A percentile compares a stretch with the other conserved stretches of the same genome.
Evolutionary conservation across 2,329 filamentous ascomycete genomes (phyloP).

Genomic region (Zopfia rhizophila): DNA sequence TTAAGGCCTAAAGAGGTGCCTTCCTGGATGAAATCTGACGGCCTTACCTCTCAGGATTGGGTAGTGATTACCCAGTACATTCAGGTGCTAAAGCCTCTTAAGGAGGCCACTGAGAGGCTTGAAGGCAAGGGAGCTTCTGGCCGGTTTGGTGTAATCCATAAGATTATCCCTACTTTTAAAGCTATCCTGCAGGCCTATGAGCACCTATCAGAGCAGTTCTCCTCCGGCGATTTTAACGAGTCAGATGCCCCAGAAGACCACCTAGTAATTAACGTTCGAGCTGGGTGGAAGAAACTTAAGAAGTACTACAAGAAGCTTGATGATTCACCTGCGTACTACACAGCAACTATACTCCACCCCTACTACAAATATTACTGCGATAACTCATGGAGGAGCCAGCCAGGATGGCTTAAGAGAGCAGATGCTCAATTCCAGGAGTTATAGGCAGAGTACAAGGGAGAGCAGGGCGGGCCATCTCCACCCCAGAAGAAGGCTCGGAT

Average conservation of each 20-base stretch:
- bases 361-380: constrained; percentile 13
- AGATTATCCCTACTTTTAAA: constrained; percentile 9
- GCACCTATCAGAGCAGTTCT: neutral
- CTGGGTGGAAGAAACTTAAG: constrained; percentile 7
- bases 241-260: constrained; percentile 8
- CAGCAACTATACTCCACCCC: constrained; percentile 12
- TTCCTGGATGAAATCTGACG: neutral
- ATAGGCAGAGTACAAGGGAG: constrained; percentile 9
- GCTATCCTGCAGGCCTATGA: constrained; percentile 1
- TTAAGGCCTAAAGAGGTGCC: neutral
- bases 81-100: neutral
- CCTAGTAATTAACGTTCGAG: constrained; percentile 10
- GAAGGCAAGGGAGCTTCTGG: constrained; percentile 1
- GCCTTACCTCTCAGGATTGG: constrained; percentile 3
- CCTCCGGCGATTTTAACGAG: constrained; percentile 5
- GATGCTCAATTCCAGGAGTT: constrained; percentile 5
- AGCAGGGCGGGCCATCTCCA: too few species aligned
- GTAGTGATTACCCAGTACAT: constrained; percentile 1
- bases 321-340: constrained; percentile 11
- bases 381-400: constrained; percentile 1
- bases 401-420: constrained; percentile 9
- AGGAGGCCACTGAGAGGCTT: constrained; percentile 3
- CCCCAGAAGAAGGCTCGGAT: too few species aligned
- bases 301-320: constrained; percentile 14
- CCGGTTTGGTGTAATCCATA: constrained; percentile 5